Evolutionary conservation across 208 protist species (phyloP), one percentile per base, ranked within the genome.

Genomic region (Acanthamoeba sp.): DNA sequence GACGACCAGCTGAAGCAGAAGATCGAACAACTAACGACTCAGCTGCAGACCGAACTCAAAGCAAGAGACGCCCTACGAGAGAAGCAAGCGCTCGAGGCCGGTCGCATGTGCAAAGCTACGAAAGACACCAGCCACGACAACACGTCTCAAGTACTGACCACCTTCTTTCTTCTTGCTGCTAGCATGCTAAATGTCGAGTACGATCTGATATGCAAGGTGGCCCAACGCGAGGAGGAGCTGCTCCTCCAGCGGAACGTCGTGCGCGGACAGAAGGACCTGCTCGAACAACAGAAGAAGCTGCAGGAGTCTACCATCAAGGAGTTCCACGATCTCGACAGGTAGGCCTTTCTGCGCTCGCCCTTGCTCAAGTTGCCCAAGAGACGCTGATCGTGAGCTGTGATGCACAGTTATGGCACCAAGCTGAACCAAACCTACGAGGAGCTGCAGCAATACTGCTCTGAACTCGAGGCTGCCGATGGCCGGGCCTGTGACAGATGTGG

Each of bases 231-330:
- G 32, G 50, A 9, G 29, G 84, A 90, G 27, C 52, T 71, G 55
- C n/a, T 71, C 2, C 16, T 59, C 50, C 84, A 50, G 48, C 45
- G 84, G 18, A 42, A 66, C 7, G 38, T 59, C 1, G 55, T 90
- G n/a, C 7, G 16, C 14, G 34, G 36, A 16, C 55, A 71, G 84
- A 69, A 66, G 36, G 84, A 59, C 16, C 52, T 69, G 20, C n/a
- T 90, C 22, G 84, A 90, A 27, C 52, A 90, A 34, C 84, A 90
- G 52, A 90, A 66, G 38, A 40, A 38, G 84, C 52, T 90, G 52
- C 84, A 90, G n/a, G 84, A 90, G 32, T 6, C 52, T 6, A 90
- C 50, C 52, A 90, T 90, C 84, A 90, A 90, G 55, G 50, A 90
- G 52, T 69, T 90, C 10, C 84, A 66, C 38, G 84, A 90, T 34